Evolutionary conservation across 176 grass and related monocot genomes (phyloP), one percentile per base, ranked within the genome.

Genomic region (Oryza glumipatula): DNA sequence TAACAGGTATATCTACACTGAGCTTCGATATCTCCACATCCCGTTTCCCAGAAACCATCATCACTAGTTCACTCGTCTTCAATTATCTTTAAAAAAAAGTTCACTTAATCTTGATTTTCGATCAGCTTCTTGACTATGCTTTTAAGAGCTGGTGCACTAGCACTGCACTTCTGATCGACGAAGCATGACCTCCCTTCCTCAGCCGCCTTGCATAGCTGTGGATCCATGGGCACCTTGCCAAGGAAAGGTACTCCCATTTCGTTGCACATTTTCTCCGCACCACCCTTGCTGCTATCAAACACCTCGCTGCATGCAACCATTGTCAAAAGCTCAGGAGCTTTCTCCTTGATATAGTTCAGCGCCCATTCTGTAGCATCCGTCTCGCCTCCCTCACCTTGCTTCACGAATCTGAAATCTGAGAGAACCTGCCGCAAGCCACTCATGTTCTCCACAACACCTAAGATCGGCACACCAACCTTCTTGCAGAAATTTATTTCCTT

Each of bases 181-280:
- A 98, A 98, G 88, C 93, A 95, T 2, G 96, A 98, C 54, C 91
- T 86, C 69, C 96, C 96, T 95, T 98, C 96, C 87, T 98, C 96
- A 0, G 96, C 93, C 3, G 96, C 96, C 49, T 91, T 87, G 83
- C 96, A 95, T 44, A 98, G 89, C 36, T 95, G 85, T 0, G 96
- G 93, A 80, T 98, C 96, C 91, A 98, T 80, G 5, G 96, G 96
- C 48, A 98, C 96, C 89, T 95, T 95, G 14, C 96, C 96, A 0
- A 98, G 91, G 66, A 98, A 98, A 77, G 91, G 93, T 1, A 95
- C 93, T 9, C 81, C 91, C 93, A 95, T 92, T 74, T 98, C 93
- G 3, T 33, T 38, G 74, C 96, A 95, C 96, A 98, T 98, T 71
- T 92, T 92, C 52, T 91, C 89, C 1, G 96, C 96, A 0, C 93